Evolutionary conservation across 345 rosid genomes (phyloP).

Genomic region (Citrus australasica): DNA sequence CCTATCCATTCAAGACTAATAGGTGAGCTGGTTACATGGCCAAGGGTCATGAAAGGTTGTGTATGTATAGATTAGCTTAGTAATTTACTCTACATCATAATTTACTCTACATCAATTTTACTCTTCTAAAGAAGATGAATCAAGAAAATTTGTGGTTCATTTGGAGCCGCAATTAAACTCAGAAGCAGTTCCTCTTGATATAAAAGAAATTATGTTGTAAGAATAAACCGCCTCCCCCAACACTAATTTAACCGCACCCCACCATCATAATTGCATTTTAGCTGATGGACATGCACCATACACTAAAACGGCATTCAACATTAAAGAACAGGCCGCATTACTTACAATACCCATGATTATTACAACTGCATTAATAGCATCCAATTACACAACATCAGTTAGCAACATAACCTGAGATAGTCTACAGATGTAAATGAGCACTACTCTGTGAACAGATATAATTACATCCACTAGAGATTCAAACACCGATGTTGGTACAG

Average conservation of each 20-base stretch:
- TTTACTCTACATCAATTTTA: too few relatives aligned
- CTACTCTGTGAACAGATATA: too few relatives aligned
- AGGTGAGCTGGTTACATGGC: too few relatives aligned
- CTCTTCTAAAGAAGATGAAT: too few relatives aligned
- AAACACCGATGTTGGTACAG: background rate
- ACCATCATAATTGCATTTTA: background rate
- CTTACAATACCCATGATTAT: background rate
- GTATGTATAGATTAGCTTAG: too few relatives aligned
- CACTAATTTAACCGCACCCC: background rate
- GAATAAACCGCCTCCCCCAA: background rate
- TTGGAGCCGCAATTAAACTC: background rate
- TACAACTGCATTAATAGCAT: background rate
- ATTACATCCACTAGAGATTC: constrained; percentile 5
- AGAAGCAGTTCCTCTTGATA: background rate
- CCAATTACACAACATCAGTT: background rate
- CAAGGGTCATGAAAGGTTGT: too few relatives aligned
- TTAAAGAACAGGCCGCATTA: background rate
- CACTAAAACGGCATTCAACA: background rate
- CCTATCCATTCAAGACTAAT: too few relatives aligned
- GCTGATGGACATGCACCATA: background rate
- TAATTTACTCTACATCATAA: too few relatives aligned
- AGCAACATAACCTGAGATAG: background rate
- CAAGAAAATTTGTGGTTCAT: too few relatives aligned
- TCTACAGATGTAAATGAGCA: background rate
- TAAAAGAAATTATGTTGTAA: background rate